Evolutionary conservation across 2,329 filamentous ascomycete genomes (phyloP).

Genomic region (Sporothrix variecibatus): DNA sequence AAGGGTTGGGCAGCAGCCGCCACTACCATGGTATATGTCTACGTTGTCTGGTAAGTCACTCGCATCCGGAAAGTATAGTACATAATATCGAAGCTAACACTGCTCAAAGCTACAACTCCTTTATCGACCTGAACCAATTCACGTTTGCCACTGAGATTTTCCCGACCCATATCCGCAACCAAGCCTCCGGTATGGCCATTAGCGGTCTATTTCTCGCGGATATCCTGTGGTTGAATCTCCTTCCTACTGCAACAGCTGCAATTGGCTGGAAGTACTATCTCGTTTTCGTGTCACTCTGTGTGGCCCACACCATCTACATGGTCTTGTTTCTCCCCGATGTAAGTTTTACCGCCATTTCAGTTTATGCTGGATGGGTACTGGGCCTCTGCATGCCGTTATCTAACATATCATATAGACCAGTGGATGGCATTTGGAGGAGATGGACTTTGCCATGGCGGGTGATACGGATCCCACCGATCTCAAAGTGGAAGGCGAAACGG

Average conservation of each 20-base stretch:
- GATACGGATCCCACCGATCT: background rate
- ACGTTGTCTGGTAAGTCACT: background rate
- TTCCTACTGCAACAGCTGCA: background rate
- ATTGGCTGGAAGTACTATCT: conserved; percentile 3
- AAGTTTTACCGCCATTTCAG: background rate
- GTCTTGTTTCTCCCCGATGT: background rate
- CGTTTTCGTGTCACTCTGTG: background rate
- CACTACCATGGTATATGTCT: background rate
- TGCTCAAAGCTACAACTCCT: conserved; percentile 14
- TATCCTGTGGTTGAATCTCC: background rate
- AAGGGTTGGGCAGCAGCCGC: background rate
- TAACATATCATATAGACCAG: background rate
- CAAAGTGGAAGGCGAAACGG: background rate
- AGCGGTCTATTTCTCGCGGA: conserved; percentile 8
- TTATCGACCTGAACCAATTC: conserved; percentile 24
- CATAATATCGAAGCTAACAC: background rate
- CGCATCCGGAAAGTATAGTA: background rate
- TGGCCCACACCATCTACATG: background rate
- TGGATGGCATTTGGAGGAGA: conserved; percentile 18
- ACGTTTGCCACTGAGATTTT: conserved; percentile 25
- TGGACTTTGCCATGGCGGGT: conserved; percentile 22
- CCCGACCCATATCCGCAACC: conserved; percentile 20
- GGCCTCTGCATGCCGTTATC: background rate
- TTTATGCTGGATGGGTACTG: too few species aligned
- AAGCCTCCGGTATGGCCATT: conserved; percentile 17